These are phyloP conservation scores for Colletotrichum sp. DNA, from an alignment of 2,329 filamentous ascomycete genomes.

Conservation along the genomic window DNA sequence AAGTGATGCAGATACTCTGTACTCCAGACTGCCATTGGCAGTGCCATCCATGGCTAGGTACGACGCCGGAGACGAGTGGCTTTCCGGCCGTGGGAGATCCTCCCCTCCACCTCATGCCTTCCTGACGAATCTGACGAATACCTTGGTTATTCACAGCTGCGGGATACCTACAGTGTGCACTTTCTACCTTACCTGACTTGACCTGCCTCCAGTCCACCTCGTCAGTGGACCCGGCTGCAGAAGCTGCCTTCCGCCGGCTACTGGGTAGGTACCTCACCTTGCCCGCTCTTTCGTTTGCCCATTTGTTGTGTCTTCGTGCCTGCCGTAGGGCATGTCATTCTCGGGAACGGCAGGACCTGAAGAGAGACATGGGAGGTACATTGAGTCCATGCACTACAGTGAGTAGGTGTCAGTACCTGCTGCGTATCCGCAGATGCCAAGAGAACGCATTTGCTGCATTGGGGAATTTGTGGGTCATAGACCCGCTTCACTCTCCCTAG, in stretches of 20 bases:
- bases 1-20: background rate
- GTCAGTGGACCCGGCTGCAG: background rate
- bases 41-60: background rate
- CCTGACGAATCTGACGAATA: background rate
- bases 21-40: background rate
- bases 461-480: background rate
- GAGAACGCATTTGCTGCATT: background rate
- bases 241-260: background rate
- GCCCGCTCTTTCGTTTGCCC: background rate
- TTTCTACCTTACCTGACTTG: background rate
- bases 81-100: background rate
- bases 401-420: background rate
- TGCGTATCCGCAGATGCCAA: background rate
- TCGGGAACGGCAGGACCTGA: background rate
- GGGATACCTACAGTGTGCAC: background rate
- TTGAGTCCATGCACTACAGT: background rate
- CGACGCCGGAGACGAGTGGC: background rate
- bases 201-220: background rate
- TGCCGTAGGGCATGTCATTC: background rate
- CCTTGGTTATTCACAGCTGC: background rate
- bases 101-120: background rate
- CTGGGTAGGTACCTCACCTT: background rate
- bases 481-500: background rate
- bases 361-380: background rate
- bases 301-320: background rate